These are phyloP conservation scores for Hyphopichia pseudoburtonii DNA, from an alignment of 1,139 yeast genomes.

Conservation along the genomic window DNA sequence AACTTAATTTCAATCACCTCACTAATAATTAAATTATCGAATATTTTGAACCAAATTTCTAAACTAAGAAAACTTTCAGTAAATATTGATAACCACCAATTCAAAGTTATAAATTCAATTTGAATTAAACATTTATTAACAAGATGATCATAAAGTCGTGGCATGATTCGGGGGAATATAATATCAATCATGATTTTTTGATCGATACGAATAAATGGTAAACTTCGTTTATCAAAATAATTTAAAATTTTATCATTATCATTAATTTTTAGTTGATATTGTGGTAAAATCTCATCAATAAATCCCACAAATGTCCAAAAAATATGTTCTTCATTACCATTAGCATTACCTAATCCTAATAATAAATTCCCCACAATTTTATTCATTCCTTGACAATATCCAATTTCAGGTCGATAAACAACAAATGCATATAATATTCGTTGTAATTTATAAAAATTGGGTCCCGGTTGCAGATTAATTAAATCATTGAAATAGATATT, in stretches of 20 bases:
- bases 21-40: slow-evolving; percentile 45
- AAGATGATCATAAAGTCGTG: slow-evolving; percentile 41
- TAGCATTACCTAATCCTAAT: slow-evolving; percentile 25
- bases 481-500: slow-evolving; percentile 50
- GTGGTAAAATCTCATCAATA: slow-evolving; percentile 53
- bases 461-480: slow-evolving; percentile 48
- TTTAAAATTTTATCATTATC: slow-evolving; percentile 2
- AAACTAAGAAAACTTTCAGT: slow-evolving; percentile 52
- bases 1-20: slow-evolving; percentile 7
- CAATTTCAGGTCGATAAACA: slow-evolving; percentile 49
- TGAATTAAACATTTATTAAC: slow-evolving; percentile 35
- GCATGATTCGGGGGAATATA: slow-evolving; percentile 30
- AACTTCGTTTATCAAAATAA: slow-evolving; percentile 39
- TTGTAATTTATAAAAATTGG: slow-evolving; percentile 49
- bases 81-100: slow-evolving; percentile 61
- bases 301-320: slow-evolving; percentile 57
- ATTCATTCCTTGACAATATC: slow-evolving; percentile 68
- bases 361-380: slow-evolving; percentile 55
- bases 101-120: slow-evolving; percentile 52
- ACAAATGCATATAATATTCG: slow-evolving; percentile 54
- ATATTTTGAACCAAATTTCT: slow-evolving; percentile 51
- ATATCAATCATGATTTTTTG: slow-evolving; percentile 24
- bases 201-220: slow-evolving; percentile 43
- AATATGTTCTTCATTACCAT: slow-evolving; percentile 48
- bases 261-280: slow-evolving; percentile 25